These are phyloP conservation scores for Przewalskia tangutica DNA, from an alignment of 257 asterid species.

Conservation along the genomic window DNA sequence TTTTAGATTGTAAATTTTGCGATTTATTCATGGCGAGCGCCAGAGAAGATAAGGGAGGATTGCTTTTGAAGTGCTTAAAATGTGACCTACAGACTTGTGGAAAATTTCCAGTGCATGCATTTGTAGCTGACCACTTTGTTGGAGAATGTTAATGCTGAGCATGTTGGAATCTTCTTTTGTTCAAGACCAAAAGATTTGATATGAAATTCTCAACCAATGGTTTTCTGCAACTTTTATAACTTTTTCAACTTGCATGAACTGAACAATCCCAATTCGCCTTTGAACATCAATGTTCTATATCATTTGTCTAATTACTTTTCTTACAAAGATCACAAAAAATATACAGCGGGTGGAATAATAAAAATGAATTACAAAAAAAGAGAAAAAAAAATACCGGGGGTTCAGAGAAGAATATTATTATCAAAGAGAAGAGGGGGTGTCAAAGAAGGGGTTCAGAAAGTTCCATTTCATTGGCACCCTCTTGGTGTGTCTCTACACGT, in stretches of 20 bases:
- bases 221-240: neutral
- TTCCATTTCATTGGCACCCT: conserved; percentile 83
- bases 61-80: neutral
- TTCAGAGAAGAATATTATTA: neutral
- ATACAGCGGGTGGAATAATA: neutral
- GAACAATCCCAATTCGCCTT: neutral
- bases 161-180: neutral
- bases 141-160: neutral
- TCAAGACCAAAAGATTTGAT: neutral
- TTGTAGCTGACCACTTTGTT: neutral
- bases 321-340: conserved; percentile 8
- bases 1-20: neutral
- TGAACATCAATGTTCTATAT: conserved; percentile 3
- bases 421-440: conserved; percentile 5
- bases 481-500: conserved; percentile 33
- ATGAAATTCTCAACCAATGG: neutral
- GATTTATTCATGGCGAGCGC: conserved; percentile 38
- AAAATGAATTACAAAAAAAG: neutral
- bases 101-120: neutral
- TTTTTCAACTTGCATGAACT: neutral
- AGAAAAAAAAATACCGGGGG: neutral
- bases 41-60: conserved; percentile 28
- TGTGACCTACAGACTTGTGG: neutral
- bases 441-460: conserved; percentile 91
- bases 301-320: neutral